A percentile compares a stretch with the other conserved stretches of the same genome.
Evolutionary conservation across 441 rosid genomes (phyloP).

Genomic region (Adansonia grandidieri): DNA sequence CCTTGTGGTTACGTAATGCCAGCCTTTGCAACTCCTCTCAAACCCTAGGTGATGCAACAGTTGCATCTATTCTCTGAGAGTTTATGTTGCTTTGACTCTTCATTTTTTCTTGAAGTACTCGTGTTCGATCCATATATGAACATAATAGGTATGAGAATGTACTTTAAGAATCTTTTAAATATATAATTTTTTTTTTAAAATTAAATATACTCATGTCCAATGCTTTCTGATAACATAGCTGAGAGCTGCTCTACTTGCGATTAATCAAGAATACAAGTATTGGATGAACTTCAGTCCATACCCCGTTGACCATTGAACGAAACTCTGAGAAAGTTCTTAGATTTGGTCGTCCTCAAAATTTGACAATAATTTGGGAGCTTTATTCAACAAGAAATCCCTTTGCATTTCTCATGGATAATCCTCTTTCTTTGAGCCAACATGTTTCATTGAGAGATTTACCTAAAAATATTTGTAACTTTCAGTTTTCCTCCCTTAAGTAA

Average conservation of each 20-base stretch:
- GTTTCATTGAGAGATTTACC: too few species aligned
- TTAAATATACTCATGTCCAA: too few species aligned
- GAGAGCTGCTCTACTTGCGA: too few species aligned
- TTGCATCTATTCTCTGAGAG: not conserved
- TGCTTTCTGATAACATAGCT: too few species aligned
- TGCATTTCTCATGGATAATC: not conserved
- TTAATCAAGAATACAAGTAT: not conserved
- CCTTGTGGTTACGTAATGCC: not conserved
- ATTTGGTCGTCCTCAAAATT: not conserved
- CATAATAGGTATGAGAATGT: too few species aligned
- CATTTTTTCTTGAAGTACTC: too few species aligned
- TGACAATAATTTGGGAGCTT: not conserved
- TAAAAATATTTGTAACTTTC: too few species aligned
- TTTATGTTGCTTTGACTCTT: too few species aligned
- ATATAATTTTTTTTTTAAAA: too few species aligned
- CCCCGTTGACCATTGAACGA: not conserved
- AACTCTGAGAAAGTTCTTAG: not conserved
- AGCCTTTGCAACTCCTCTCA: not conserved
- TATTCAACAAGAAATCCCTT: not conserved
- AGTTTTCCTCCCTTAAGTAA: not conserved
- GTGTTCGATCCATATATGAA: too few species aligned
- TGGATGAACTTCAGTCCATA: not conserved
- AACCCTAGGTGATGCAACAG: not conserved
- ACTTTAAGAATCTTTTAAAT: too few species aligned
- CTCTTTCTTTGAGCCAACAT: not conserved